Evolutionary conservation across 2,329 filamentous ascomycete genomes (phyloP).

Genomic region (Salinomyces thailandicus): DNA sequence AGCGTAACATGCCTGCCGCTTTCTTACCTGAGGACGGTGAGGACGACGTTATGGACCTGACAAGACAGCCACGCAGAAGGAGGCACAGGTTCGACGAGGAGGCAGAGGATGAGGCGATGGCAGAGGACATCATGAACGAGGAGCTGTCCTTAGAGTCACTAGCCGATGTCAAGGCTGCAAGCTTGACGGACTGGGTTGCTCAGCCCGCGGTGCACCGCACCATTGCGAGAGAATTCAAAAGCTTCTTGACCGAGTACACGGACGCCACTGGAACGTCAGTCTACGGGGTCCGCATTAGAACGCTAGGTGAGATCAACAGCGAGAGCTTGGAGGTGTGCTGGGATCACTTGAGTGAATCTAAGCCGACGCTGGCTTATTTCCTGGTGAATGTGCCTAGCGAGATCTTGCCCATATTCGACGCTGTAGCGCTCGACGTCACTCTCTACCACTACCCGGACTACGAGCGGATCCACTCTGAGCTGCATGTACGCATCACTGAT

Average conservation of each 20-base stretch:
- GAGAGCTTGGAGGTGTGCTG: slow-evolving; percentile 96
- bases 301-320: slow-evolving; percentile 92
- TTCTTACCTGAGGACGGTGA: slow-evolving; percentile 67
- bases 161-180: slow-evolving; percentile 85
- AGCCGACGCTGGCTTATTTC: slow-evolving; percentile 91
- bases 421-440: slow-evolving; percentile 92
- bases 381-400: slow-evolving; percentile 91
- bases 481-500: slow-evolving; percentile 93
- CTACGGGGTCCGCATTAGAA: slow-evolving; percentile 87
- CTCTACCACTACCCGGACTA: slow-evolving; percentile 96
- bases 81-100: slow-evolving; percentile 92
- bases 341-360: slow-evolving; percentile 78
- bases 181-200: slow-evolving; percentile 89
- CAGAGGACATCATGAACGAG: slow-evolving; percentile 87
- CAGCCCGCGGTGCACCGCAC: slow-evolving; percentile 82
- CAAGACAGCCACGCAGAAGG: slow-evolving; percentile 71
- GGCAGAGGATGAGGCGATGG: slow-evolving; percentile 77
- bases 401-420: slow-evolving; percentile 89
- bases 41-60: slow-evolving; percentile 73
- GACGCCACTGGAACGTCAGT: slow-evolving; percentile 83
- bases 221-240: slow-evolving; percentile 93
- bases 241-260: slow-evolving; percentile 91
- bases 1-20: slow-evolving; percentile 57
- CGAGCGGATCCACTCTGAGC: slow-evolving; percentile 92
- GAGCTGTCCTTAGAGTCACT: slow-evolving; percentile 87